Evolutionary conservation across 495 filamentous ascomycete species (phyloP), one percentile per base, ranked within the genome.

Genomic region (Hypomontagnella monticulosa): DNA sequence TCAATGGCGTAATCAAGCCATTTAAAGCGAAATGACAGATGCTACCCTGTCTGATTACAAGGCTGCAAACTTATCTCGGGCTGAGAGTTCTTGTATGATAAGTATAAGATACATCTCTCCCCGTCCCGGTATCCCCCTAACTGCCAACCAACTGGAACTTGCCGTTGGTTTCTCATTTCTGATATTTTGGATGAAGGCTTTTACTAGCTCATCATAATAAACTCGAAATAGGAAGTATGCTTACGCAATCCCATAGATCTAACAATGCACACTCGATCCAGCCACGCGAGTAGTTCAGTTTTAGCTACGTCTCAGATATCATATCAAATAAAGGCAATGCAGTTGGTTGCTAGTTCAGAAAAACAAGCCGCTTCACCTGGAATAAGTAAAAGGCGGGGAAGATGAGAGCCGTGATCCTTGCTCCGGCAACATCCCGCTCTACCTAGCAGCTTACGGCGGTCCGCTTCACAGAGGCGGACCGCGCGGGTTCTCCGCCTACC

Each of bases 11-110:
- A 69, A 63, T 27, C 62, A 53, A 57, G 27, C 36, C 20, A 60
- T 42, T 51, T 27, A 61, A 58, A 51, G 49, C 66, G 58, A 73
- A 66, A 73, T 73, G 71, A 71, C 47, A 47, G 44, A 71, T 73
- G 27, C 71, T 58, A 73, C 71, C 30, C 56, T 73, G 48, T 10
- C n/a, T 48, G 57, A 61, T 54, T 64, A 43, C 68, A 61, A 68
- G 68, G 71, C 71, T 71, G 51, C 68, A 48, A 69, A 59, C 15
- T 20, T 51, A 46, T 56, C 48, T 47, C 18, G 30, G 59, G 18
- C 51, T 60, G 56, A 61, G 60, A 49, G 27, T 14, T 27, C 23
- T 27, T 27, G 33, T 43, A 41, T 54, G 62, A 48, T 47, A 38
- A 48, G 54, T 59, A 48, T 43, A 38, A 19, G 33, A 36, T 48